Evolutionary conservation across 768 basidiomycete species (phyloP), one percentile per base, ranked within the genome.

Genomic region (Termitomyces sp.): DNA sequence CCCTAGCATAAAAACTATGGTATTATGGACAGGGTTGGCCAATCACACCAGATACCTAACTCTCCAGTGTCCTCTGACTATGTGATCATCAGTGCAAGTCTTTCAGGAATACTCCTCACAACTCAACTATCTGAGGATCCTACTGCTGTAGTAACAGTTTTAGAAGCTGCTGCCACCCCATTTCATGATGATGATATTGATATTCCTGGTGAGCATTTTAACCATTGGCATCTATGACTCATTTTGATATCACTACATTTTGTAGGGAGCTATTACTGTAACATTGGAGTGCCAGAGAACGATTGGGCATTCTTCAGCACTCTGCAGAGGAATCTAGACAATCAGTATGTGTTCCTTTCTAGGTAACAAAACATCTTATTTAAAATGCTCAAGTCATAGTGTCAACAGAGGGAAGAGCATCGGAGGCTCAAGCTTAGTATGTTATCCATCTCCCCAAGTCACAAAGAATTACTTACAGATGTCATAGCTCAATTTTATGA

Each of bases 51-150:
- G n/a, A n/a, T n/a, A n/a, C n/a, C n/a, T n/a, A n/a, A n/a, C n/a
- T n/a, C n/a, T n/a, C n/a, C n/a, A n/a, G n/a, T n/a, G n/a, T n/a
- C 36, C 22, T 44, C 53, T 26, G 43, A 54, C 53, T 54, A 54
- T 12, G 40, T 54, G 9, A 45, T 54, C 6, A 12, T 54, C 1
- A 43, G 53, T 8, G 40, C 27, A 16, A 43, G 53, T 10, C 53
- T 54, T 32, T 13, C 22, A 7, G 54, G 54, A 22, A 55, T 9
- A 7, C 33, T 37, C 2, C 34, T 55, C 1, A 45, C 45, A 2
- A 10, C 24, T 5, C 36, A 45, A 12, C 36, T 55, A 1, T 55
- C 54, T 7, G 54, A 47, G 9, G 24, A 55, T 18, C 45, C 54
- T 1, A 10, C 14, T 1, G 13, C 47, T 12, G 24, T 2, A 12